Evolutionary conservation across 2,329 filamentous ascomycete species (phyloP).

Genomic region (Emmonsiellopsis sp.): DNA sequence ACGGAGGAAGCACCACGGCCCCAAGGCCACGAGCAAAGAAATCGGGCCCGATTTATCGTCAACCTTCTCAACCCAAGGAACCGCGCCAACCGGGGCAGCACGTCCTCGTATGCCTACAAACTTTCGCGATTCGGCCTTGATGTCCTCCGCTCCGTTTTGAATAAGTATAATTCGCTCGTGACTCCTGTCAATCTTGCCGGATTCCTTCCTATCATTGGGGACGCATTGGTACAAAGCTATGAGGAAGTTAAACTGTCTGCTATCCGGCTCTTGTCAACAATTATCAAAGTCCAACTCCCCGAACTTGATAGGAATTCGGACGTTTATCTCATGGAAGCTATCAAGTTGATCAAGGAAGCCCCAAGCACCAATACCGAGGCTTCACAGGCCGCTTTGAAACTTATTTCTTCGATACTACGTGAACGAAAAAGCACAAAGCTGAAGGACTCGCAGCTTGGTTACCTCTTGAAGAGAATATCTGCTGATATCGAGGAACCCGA

Average conservation of each 20-base stretch:
- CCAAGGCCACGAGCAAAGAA: constrained; percentile 36
- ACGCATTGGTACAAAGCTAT: constrained; percentile 71
- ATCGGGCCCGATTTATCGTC: constrained; percentile 60
- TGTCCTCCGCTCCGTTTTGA: constrained; percentile 72
- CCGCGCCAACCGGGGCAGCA: constrained; percentile 59
- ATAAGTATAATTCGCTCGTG: constrained; percentile 72
- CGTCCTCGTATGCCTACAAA: constrained; percentile 76
- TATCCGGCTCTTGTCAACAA: constrained; percentile 72
- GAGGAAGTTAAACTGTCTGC: constrained; percentile 89
- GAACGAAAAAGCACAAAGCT: constrained; percentile 68
- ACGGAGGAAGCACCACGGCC: constrained; percentile 26
- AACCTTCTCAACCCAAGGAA: constrained; percentile 68
- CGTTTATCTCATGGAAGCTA: constrained; percentile 76
- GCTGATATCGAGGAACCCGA: constrained; percentile 88
- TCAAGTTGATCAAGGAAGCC: constrained; percentile 67
- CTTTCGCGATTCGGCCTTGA: constrained; percentile 81
- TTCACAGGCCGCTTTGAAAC: constrained; percentile 78
- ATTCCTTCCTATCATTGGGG: constrained; percentile 81
- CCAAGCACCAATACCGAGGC: constrained; percentile 73
- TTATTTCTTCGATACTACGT: constrained; percentile 74
- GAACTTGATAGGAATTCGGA: constrained; percentile 60
- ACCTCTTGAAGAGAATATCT: constrained; percentile 70
- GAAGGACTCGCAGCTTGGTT: constrained; percentile 72
- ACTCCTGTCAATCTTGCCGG: constrained; percentile 71
- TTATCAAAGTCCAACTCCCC: constrained; percentile 72